These are phyloP conservation scores for Acarospora socialis DNA, from an alignment of 2,329 filamentous ascomycete species.

Conservation along the genomic window DNA sequence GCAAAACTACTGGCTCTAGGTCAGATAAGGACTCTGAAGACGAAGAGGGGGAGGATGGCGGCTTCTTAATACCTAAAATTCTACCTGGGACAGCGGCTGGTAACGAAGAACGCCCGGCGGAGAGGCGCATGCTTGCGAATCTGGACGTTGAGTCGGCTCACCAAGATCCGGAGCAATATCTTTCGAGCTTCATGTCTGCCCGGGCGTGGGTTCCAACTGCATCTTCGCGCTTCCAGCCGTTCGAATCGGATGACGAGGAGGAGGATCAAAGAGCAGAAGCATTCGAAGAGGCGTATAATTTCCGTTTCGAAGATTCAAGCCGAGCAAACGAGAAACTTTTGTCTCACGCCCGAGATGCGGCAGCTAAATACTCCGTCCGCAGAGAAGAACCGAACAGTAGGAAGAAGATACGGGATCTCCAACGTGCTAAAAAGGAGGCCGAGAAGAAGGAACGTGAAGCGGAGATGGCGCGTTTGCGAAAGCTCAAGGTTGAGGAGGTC, in stretches of 20 bases:
- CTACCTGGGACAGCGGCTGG: slow-evolving; percentile 31
- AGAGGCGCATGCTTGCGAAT: slow-evolving; percentile 36
- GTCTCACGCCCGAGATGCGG: slow-evolving; percentile 78
- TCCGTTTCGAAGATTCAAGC: slow-evolving; percentile 84
- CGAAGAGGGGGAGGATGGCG: slow-evolving; percentile 48
- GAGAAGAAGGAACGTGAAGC: slow-evolving; percentile 62
- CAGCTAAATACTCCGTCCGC: slow-evolving; percentile 68
- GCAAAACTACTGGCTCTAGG: no score
- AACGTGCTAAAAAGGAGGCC: slow-evolving; percentile 62
- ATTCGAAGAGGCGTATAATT: slow-evolving; percentile 86
- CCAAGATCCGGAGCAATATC: slow-evolving; percentile 76
- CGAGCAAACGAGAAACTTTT: slow-evolving; percentile 78
- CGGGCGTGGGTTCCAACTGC: slow-evolving; percentile 72
- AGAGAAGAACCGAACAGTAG: slow-evolving; percentile 66
- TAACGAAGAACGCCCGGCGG: slow-evolving; percentile 15
- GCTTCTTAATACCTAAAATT: slow-evolving; percentile 61
- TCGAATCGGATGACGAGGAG: slow-evolving; percentile 83
- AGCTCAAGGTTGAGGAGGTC: slow-evolving; percentile 80
- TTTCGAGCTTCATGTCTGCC: slow-evolving; percentile 91
- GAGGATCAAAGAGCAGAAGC: slow-evolving; percentile 63
- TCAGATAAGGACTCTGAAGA: slow-evolving; percentile 26
- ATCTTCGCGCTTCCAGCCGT: slow-evolving; percentile 55
- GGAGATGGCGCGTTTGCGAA: slow-evolving; percentile 70
- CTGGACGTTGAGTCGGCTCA: slow-evolving; percentile 62
- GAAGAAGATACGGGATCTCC: slow-evolving; percentile 63